These are phyloP conservation scores for Escallonia herrerae DNA, from an alignment of 129 eudicot species.

Conservation along the genomic window DNA sequence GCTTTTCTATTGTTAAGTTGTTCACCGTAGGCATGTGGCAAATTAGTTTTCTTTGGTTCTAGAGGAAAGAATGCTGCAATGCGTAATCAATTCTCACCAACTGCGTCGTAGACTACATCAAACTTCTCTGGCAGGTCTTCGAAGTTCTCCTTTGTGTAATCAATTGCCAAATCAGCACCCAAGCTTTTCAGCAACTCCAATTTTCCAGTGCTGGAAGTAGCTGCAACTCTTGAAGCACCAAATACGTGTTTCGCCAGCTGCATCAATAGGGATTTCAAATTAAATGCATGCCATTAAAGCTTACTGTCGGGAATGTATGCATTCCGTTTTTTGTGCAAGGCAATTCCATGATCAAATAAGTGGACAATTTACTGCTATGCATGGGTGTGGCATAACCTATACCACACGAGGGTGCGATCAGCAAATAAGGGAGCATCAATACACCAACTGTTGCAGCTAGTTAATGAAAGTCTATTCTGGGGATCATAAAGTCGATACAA, in stretches of 20 bases:
- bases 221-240: conserved; percentile 85
- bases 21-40: too few species aligned
- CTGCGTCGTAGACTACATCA: conserved; percentile 80
- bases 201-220: conserved; percentile 80
- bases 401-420: too few species aligned
- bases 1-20: too few species aligned
- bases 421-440: too few species aligned
- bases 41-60: too few species aligned
- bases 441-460: too few species aligned
- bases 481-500: too few species aligned
- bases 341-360: too few species aligned
- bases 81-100: conserved; percentile 42
- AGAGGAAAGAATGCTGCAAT: too few species aligned
- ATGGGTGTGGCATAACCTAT: too few species aligned
- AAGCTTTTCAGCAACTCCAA: conserved; percentile 72
- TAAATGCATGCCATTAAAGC: not conserved
- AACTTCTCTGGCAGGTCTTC: conserved; percentile 82
- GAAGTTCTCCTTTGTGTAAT: conserved; percentile 80
- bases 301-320: not conserved
- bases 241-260: conserved; percentile 83
- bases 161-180: conserved; percentile 84
- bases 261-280: conserved; percentile 1
- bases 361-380: too few species aligned
- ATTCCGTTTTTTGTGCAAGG: not conserved
- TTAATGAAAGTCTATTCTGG: too few species aligned